Percentiles rank a stretch among this genome's conserved stretches.
These are phyloP conservation scores for Acacia concinna DNA, from an alignment of 331 rosid species.

Conservation along the genomic window DNA sequence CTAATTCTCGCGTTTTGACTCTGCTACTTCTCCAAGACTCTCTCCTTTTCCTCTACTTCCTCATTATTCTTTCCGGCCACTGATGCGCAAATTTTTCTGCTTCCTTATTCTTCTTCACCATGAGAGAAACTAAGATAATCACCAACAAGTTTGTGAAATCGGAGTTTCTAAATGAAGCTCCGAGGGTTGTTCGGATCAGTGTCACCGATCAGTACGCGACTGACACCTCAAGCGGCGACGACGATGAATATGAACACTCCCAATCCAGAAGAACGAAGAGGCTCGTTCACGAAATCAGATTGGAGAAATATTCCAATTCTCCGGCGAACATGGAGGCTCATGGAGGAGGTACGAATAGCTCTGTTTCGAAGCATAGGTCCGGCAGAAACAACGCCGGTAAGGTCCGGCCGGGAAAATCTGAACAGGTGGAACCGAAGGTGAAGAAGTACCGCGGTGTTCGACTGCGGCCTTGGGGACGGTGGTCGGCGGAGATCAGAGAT, in stretches of 20 bases:
- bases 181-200: conserved; percentile 46
- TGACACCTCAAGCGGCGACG: conserved; percentile 62
- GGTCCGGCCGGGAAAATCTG: neutral
- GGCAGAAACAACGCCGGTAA: neutral
- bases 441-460: conserved; percentile 64
- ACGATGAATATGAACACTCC: conserved; percentile 35
- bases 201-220: conserved; percentile 56
- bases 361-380: neutral
- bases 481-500: conserved; percentile 83
- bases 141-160: conserved; percentile 36
- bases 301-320: conserved; percentile 22
- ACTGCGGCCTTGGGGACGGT: conserved; percentile 66
- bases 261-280: conserved; percentile 2
- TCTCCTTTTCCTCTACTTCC: neutral
- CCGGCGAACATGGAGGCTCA: neutral
- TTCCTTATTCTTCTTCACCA: neutral
- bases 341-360: neutral
- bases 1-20: conserved; percentile 11
- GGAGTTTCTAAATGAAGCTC: neutral
- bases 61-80: neutral
- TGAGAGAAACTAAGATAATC: conserved; percentile 39
- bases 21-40: neutral
- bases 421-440: neutral
- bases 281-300: conserved; percentile 52
- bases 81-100: neutral